phyloP scores from a whole-genome alignment of 352 stramenopile genomes.

The Globisporangium heterothallicum region DNA sequence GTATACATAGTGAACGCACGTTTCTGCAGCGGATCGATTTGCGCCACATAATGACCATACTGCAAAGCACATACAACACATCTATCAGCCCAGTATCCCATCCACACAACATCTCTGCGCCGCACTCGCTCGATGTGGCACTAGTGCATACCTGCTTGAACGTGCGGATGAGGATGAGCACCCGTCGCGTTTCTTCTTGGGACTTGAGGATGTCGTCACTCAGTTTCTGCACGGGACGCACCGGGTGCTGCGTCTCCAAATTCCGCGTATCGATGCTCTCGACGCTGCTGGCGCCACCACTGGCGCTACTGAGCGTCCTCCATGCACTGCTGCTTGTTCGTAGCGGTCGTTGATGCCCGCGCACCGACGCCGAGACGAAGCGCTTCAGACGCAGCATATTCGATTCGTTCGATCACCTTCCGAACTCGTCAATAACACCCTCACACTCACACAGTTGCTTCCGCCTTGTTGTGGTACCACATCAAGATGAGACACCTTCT shows the following conservation, averaged over 20 bases:
- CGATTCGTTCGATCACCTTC: background rate
- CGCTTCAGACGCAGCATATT: constrained; percentile 19
- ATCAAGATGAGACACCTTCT: background rate
- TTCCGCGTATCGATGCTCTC: constrained; percentile 11
- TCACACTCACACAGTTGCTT: background rate
- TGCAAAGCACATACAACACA: constrained; percentile 7
- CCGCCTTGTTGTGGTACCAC: background rate
- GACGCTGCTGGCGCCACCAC: background rate
- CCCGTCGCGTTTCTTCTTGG: constrained; percentile 79
- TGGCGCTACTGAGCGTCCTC: background rate
- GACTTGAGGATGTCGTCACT: constrained; percentile 77
- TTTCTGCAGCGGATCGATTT: constrained; percentile 85
- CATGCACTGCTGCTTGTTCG: background rate
- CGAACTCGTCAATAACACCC: background rate
- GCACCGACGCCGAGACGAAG: background rate
- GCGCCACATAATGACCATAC: constrained; percentile 85
- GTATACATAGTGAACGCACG: constrained; percentile 19
- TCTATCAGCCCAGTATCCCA: background rate
- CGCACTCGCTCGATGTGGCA: background rate
- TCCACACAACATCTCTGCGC: background rate
- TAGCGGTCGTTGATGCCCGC: background rate
- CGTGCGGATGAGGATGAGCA: constrained; percentile 80
- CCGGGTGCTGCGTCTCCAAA: constrained; percentile 12
- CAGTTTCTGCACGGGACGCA: constrained; percentile 45
- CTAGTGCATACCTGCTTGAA: constrained; percentile 68